Conservation (phyloP, 345 rosid species). For the Fremontodendron californicum region DNA sequence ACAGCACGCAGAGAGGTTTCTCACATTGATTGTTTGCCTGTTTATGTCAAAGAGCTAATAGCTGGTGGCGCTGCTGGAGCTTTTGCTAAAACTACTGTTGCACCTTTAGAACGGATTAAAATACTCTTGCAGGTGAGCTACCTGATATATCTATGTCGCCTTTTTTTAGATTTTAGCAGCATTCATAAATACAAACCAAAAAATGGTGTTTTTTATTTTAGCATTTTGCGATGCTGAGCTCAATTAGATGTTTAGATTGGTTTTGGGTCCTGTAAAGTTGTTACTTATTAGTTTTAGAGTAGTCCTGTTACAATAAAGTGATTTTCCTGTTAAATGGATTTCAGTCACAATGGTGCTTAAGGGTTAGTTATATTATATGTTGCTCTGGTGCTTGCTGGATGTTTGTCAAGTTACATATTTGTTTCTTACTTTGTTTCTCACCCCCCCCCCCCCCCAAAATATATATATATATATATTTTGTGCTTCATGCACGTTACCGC, state of each 20-base stretch:
- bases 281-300: background rate
- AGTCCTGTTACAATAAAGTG: background rate
- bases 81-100: conserved; percentile 84
- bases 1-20: conserved; percentile 36
- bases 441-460: background rate
- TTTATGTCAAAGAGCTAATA: conserved; percentile 79
- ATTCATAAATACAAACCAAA: conserved; percentile 1
- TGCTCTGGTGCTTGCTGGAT: background rate
- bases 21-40: conserved; percentile 58
- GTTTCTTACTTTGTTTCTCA: background rate
- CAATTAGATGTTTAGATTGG: background rate
- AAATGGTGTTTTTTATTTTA: background rate
- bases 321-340: background rate
- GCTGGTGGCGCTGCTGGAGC: conserved; percentile 98
- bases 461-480: too few species aligned
- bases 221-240: background rate
- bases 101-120: conserved; percentile 87
- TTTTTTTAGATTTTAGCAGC: background rate
- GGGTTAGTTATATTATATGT: background rate
- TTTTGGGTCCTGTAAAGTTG: background rate
- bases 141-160: background rate
- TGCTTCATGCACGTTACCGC: background rate
- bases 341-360: background rate
- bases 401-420: background rate
- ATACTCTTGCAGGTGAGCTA: conserved; percentile 78